Evolutionary conservation across 345 rosid species (phyloP), one percentile per base, ranked within the genome.

Genomic region (Cochlearia excelsa): DNA sequence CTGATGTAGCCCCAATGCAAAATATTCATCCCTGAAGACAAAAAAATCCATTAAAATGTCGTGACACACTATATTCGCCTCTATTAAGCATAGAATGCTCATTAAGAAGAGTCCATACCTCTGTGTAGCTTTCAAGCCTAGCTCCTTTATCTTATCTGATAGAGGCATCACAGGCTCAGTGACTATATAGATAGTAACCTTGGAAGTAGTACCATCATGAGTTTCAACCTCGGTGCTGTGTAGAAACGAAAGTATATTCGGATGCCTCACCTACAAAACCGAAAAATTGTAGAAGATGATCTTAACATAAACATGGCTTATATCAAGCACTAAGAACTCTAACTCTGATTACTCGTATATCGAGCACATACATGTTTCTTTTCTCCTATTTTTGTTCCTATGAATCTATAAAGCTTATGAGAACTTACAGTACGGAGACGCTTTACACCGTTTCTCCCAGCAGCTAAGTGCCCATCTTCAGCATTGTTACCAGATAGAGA

Each of bases 81-180:
- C 16, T 31, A 46, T 48, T 41, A 38, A 34, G 34, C 35, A 3
- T 33, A 33, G 35, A 16, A 41, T 38, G 52, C 52, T 59, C 57
- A 46, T 16, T 9, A 53, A 31, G 51, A 45, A 63, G 61, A 35
- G 38, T 46, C 31, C 63, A 49, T 75, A 93, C 99, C 99, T 87
- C 70, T 85, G 99, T 4, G 82, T 84, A 67, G 95, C 87, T 71
- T 82, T 80, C 64, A 93, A 75, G 71, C 95, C 90, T 26, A 93
- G 83, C 76, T 93, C 99, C 81, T 82, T 89, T 59, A 93, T 85
- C 80, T 89, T 93, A 69, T 93, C 96, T 16, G 96, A 79, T 6
- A 93, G 72, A 0, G 99, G 99, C 85, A 89, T 87, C 46, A 87
- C 99, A 61, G 99, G 99, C 75, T 93, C 99, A 3, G 99, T 93